These are phyloP conservation scores for Eremomyces bilateralis DNA, from an alignment of 495 filamentous ascomycete genomes.

Conservation along the genomic window DNA sequence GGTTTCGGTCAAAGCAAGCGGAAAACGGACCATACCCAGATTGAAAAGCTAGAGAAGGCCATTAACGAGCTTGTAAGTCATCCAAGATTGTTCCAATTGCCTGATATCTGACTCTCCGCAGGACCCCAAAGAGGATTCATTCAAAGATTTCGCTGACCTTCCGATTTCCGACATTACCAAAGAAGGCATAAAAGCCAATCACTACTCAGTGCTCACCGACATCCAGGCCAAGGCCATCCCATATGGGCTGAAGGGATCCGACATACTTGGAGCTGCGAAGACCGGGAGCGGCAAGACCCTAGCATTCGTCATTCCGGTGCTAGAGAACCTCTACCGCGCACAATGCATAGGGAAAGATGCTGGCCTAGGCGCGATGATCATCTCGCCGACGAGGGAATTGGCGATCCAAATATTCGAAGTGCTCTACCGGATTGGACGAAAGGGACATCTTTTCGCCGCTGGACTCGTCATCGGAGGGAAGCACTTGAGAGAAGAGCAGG, in stretches of 20 bases:
- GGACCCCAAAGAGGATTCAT: too few relatives aligned
- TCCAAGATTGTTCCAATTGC: too few relatives aligned
- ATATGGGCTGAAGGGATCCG: slow-evolving; percentile 61
- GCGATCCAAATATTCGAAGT: slow-evolving; percentile 97
- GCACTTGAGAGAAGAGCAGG: slow-evolving; percentile 68
- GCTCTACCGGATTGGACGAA: slow-evolving; percentile 66
- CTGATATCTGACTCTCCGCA: too few relatives aligned
- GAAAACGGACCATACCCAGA: too few relatives aligned
- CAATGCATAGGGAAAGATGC: slow-evolving; percentile 74
- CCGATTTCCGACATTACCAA: slow-evolving; percentile 74
- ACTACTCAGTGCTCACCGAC: slow-evolving; percentile 78
- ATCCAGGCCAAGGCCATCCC: slow-evolving; percentile 78
- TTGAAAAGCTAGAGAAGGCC: too few relatives aligned
- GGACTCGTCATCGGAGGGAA: slow-evolving; percentile 93
- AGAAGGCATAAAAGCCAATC: slow-evolving; percentile 58
- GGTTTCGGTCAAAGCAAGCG: too few relatives aligned
- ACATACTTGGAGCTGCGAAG: slow-evolving; percentile 89
- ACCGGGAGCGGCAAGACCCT: slow-evolving; percentile 94
- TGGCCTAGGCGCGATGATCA: slow-evolving; percentile 75
- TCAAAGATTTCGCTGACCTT: slow-evolving; percentile 69
- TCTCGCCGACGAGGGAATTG: slow-evolving; percentile 85
- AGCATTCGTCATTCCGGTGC: slow-evolving; percentile 74
- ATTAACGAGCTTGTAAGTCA: too few relatives aligned
- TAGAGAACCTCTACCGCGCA: slow-evolving; percentile 83
- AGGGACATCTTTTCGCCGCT: slow-evolving; percentile 70